Percentiles rank a stretch among this genome's conserved stretches.
phyloP scores from a whole-genome alignment of 495 filamentous ascomycete genomes.

The Aspergillus coremiiformis region DNA sequence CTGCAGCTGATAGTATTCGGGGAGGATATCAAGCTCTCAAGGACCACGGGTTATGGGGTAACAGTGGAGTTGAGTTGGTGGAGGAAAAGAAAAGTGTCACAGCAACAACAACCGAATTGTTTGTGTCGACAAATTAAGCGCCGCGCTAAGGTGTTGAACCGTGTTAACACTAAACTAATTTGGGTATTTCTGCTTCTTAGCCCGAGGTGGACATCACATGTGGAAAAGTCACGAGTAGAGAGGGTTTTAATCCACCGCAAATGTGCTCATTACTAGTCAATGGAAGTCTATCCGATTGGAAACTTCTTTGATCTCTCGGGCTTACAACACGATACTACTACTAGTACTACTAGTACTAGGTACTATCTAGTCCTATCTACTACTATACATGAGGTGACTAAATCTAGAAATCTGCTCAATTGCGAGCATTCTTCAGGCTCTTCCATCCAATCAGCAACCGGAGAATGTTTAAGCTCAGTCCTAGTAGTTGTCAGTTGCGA shows the following conservation, averaged over 20 bases:
- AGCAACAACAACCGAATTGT: neutral
- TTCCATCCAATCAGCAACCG: slow-evolving; percentile 10
- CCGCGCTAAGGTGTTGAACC: neutral
- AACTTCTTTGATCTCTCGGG: no score
- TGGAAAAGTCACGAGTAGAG: no score
- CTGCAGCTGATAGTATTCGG: slow-evolving; percentile 43
- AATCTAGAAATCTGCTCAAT: slow-evolving; percentile 24
- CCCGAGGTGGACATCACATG: no score
- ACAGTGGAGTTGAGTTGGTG: slow-evolving; percentile 2
- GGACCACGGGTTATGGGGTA: slow-evolving; percentile 24
- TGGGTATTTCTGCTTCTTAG: no score
- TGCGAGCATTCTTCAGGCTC: slow-evolving; percentile 15
- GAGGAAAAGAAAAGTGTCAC: neutral
- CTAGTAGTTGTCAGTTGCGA: neutral
- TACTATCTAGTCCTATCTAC: no score
- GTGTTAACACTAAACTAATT: neutral
- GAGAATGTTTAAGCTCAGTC: neutral
- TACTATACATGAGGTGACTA: neutral
- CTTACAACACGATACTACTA: no score
- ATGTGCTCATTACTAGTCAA: slow-evolving; percentile 23
- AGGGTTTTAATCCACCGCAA: slow-evolving; percentile 11
- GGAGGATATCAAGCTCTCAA: slow-evolving; percentile 35
- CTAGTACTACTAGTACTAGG: no score
- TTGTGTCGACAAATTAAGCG: slow-evolving; percentile 1
- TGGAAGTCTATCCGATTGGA: no score